Evolutionary conservation across 495 filamentous ascomycete species (phyloP).

Genomic region (Annulohypoxylon maeteangense): DNA sequence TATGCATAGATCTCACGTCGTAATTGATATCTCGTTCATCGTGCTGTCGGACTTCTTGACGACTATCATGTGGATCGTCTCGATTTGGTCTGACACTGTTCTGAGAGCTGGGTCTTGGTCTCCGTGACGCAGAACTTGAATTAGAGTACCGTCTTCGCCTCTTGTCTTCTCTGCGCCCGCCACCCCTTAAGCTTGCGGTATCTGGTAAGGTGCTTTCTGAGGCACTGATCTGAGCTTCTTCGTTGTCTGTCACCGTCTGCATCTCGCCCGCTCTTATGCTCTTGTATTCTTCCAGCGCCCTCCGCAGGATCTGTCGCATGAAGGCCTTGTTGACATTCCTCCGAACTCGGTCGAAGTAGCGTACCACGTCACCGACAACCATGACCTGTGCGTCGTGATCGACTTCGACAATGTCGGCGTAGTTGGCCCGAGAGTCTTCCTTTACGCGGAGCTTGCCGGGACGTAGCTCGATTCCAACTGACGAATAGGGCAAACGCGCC

Average conservation of each 20-base stretch:
- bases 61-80: too few relatives aligned
- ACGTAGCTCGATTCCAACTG: conserved; percentile 45
- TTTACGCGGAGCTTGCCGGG: conserved; percentile 48
- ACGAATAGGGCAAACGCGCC: conserved; percentile 44
- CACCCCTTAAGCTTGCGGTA: conserved; percentile 20
- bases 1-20: conserved; percentile 49
- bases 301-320: conserved; percentile 49
- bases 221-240: conserved; percentile 31
- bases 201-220: conserved; percentile 32
- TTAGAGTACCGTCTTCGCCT: conserved; percentile 26
- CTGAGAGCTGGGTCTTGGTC: conserved; percentile 15
- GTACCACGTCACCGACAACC: conserved; percentile 48
- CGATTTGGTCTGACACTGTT: conserved; percentile 14
- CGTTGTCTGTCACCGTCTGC: conserved; percentile 20
- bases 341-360: conserved; percentile 49
- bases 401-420: conserved; percentile 48
- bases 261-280: conserved; percentile 27
- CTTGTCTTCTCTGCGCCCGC: conserved; percentile 23
- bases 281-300: conserved; percentile 48
- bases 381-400: conserved; percentile 49
- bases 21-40: conserved; percentile 32
- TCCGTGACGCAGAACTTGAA: conserved; percentile 29
- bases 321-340: conserved; percentile 51
- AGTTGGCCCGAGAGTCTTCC: conserved; percentile 49
- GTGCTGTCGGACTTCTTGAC: conserved; percentile 17